Conservation (phyloP, 176 grass and related monocot species). For the Aegilops tauschii region DNA sequence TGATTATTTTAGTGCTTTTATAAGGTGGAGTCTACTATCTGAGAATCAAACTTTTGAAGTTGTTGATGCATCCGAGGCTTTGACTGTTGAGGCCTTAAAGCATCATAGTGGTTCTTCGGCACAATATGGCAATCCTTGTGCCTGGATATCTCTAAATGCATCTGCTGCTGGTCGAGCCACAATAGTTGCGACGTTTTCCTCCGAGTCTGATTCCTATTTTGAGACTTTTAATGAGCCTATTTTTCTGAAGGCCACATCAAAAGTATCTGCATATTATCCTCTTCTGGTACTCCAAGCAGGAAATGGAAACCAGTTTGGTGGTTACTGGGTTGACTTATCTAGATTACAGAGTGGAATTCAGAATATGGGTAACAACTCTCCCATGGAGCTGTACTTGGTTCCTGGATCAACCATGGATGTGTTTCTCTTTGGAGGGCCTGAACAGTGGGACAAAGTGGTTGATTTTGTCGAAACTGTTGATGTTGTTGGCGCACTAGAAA, state of each 20-base stretch:
- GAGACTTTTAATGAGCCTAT: slow-evolving; percentile 50
- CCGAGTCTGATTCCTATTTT: slow-evolving; percentile 53
- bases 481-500: slow-evolving; percentile 48
- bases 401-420: slow-evolving; percentile 90
- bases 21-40: slow-evolving; percentile 74
- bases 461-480: slow-evolving; percentile 79
- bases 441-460: slow-evolving; percentile 68
- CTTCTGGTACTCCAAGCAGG: slow-evolving; percentile 75
- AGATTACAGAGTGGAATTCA: slow-evolving; percentile 38
- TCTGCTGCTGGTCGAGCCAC: slow-evolving; percentile 61
- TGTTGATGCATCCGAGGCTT: slow-evolving; percentile 43
- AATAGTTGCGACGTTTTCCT: slow-evolving; percentile 64
- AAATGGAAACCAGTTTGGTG: slow-evolving; percentile 83
- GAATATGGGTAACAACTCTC: slow-evolving; percentile 45
- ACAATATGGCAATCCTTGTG: slow-evolving; percentile 61
- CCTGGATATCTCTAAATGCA: slow-evolving; percentile 68
- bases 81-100: slow-evolving; percentile 29
- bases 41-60: slow-evolving; percentile 70
- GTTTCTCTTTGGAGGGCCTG: slow-evolving; percentile 79
- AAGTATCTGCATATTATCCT: slow-evolving; percentile 80
- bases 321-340: slow-evolving; percentile 82
- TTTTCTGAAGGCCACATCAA: slow-evolving; percentile 62
- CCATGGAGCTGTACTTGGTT: slow-evolving; percentile 78
- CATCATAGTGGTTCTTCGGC: slow-evolving; percentile 21
- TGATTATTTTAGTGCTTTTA: slow-evolving; percentile 68